Evolutionary conservation across 345 rosid genomes (phyloP).

Genomic region (Aquilaria yunnanensis): DNA sequence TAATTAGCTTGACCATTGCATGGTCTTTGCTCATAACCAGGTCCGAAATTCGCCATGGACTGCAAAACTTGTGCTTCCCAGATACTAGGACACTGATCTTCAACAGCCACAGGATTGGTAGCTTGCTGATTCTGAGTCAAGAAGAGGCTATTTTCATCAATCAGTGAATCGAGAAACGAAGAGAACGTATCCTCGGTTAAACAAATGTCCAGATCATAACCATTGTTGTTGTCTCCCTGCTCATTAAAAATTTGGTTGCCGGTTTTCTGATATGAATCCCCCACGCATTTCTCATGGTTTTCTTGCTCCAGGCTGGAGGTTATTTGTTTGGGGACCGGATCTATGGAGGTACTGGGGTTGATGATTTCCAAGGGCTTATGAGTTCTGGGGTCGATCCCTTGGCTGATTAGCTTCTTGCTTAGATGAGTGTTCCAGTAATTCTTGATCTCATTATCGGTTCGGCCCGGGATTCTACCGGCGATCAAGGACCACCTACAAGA

Average conservation of each 20-base stretch:
- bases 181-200: slow-evolving; percentile 50
- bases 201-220: too few relatives aligned
- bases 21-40: slow-evolving; percentile 12
- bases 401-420: slow-evolving; percentile 53
- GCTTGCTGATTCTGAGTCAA: slow-evolving; percentile 19
- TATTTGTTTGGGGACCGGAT: too few relatives aligned
- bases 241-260: too few relatives aligned
- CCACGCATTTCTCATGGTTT: too few relatives aligned
- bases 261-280: too few relatives aligned
- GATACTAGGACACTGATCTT: neutral
- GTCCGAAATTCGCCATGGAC: slow-evolving; percentile 11
- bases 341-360: too few relatives aligned
- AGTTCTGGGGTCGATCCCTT: slow-evolving; percentile 62
- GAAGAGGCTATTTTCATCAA: slow-evolving; percentile 38
- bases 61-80: slow-evolving; percentile 19
- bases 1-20: slow-evolving; percentile 1
- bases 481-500: slow-evolving; percentile 50
- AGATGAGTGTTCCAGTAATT: slow-evolving; percentile 73
- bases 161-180: slow-evolving; percentile 56
- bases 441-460: slow-evolving; percentile 67
- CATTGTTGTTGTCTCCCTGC: too few relatives aligned
- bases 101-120: neutral
- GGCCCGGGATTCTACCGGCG: slow-evolving; percentile 62
- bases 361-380: slow-evolving; percentile 32
- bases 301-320: too few relatives aligned